Evolutionary conservation across 2,329 filamentous ascomycete species (phyloP), one percentile per base, ranked within the genome.

Genomic region (Alternaria rosae): DNA sequence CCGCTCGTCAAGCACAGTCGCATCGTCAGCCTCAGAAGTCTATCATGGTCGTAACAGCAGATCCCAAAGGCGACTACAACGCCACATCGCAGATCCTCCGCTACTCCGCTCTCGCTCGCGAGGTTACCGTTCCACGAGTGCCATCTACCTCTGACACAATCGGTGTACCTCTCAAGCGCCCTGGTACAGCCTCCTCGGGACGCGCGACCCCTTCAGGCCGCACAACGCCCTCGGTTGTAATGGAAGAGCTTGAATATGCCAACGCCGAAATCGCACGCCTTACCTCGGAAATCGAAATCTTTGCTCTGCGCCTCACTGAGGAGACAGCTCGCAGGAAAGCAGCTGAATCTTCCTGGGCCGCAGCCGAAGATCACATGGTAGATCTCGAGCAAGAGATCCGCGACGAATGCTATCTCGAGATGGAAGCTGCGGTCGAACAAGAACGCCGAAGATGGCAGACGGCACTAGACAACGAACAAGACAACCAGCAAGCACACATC

Each of bases 31-130:
- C 93, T 0, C 95, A 98, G 76, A 94, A 91, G 73, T 94, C 91
- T 1, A 89, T 97, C 71, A 98, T 99, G 94, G 91, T 99, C 59
- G 94, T 98, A 15, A 97, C 94, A 0, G 95, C 94, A 4, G 94
- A 99, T 73, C 92, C 95, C 0, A 81, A 92, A 12, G 94, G 95
- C 38, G 95, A 99, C 79, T 97, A 94, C 83, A 98, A 98, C 75
- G 93, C 95, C 12, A 99, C 95, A 0, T 96, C 92, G 6, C 95
- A 98, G 76, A 98, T 99, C 64, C 84, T 99, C 2, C 90, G 94
- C 17, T 99, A 99, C 81, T 95, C 92, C 21, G 94, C 95, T 0
- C 86, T 99, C 5, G 95, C 95, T 0, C 89, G 93, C 20, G 94
- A 98, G 80, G 92, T 98, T 11, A 96, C 94, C 0, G 92, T 97